Evolutionary conservation across 148 eudicot genomes (phyloP).

Genomic region (Rhododendron vialii): DNA sequence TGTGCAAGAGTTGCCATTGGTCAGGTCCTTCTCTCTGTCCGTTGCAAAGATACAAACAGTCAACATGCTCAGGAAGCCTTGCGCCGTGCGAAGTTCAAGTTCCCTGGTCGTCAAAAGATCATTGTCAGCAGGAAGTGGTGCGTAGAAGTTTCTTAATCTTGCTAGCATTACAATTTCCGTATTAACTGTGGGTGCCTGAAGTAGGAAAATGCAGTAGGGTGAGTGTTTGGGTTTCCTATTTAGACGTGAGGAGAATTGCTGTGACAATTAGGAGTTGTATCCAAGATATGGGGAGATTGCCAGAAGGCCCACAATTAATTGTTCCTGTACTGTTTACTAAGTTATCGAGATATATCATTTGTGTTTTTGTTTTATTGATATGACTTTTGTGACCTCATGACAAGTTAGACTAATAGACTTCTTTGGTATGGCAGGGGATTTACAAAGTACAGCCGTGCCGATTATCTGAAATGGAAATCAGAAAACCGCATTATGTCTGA

Average conservation of each 20-base stretch:
- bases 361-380: not conserved
- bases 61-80: slow-evolving; percentile 42
- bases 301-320: not conserved
- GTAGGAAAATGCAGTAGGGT: not conserved
- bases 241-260: not conserved
- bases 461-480: slow-evolving; percentile 29
- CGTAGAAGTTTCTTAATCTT: not conserved
- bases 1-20: slow-evolving; percentile 50
- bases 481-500: slow-evolving; percentile 33
- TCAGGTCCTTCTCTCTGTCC: slow-evolving; percentile 42
- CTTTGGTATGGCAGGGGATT: slow-evolving; percentile 29
- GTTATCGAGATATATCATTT: not conserved
- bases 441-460: slow-evolving; percentile 40
- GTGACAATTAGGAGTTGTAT: not conserved
- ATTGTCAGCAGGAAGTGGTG: slow-evolving; percentile 56
- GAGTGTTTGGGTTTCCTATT: not conserved
- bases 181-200: not conserved
- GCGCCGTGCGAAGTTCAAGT: slow-evolving; percentile 50
- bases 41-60: slow-evolving; percentile 39
- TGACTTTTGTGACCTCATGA: not conserved
- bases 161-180: not conserved
- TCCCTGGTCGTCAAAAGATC: slow-evolving; percentile 54
- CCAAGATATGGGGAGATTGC: not conserved
- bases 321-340: not conserved
- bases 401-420: not conserved